A percentile compares a stretch with the other conserved stretches of the same genome.
Evolutionary conservation across 2,329 filamentous ascomycete genomes (phyloP).

Genomic region (Hymenoscyphus salicellus): DNA sequence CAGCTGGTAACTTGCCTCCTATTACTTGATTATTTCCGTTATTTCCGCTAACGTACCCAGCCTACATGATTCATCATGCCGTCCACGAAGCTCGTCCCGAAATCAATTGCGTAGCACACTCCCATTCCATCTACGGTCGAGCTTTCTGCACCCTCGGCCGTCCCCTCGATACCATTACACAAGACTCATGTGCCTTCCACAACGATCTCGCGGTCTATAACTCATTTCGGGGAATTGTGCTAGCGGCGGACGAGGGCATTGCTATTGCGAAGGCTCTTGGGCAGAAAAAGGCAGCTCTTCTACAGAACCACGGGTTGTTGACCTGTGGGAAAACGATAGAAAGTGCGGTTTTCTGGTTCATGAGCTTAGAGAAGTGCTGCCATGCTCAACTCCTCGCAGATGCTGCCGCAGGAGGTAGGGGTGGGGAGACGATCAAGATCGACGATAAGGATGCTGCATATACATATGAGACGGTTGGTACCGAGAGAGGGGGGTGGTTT

Average conservation of each 20-base stretch:
- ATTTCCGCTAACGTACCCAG: constrained; percentile 24
- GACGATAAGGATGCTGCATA: constrained; percentile 64
- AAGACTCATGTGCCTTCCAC: constrained; percentile 54
- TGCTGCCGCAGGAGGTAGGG: constrained; percentile 59
- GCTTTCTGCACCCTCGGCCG: constrained; percentile 62
- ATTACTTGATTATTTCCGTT: not conserved
- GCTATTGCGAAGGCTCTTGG: constrained; percentile 49
- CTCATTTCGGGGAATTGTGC: constrained; percentile 51
- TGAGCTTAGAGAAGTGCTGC: constrained; percentile 49
- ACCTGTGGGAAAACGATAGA: constrained; percentile 51
- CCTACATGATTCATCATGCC: constrained; percentile 59
- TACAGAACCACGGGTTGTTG: constrained; percentile 55
- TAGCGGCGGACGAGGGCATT: constrained; percentile 50
- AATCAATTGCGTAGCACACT: constrained; percentile 56
- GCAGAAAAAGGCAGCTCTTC: constrained; percentile 48
- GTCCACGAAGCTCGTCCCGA: constrained; percentile 58
- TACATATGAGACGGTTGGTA: constrained; percentile 65
- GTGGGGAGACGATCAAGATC: constrained; percentile 64
- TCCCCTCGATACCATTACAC: constrained; percentile 56
- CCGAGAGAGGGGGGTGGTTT: constrained; percentile 63
- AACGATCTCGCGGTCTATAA: constrained; percentile 42
- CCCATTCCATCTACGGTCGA: constrained; percentile 56
- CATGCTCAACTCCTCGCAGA: constrained; percentile 52
- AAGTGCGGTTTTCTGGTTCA: constrained; percentile 53
- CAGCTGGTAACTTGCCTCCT: constrained; percentile 28